Evolutionary conservation across 352 stramenopile species (phyloP), one percentile per base, ranked within the genome.

Genomic region (Phytophthora palmivora): DNA sequence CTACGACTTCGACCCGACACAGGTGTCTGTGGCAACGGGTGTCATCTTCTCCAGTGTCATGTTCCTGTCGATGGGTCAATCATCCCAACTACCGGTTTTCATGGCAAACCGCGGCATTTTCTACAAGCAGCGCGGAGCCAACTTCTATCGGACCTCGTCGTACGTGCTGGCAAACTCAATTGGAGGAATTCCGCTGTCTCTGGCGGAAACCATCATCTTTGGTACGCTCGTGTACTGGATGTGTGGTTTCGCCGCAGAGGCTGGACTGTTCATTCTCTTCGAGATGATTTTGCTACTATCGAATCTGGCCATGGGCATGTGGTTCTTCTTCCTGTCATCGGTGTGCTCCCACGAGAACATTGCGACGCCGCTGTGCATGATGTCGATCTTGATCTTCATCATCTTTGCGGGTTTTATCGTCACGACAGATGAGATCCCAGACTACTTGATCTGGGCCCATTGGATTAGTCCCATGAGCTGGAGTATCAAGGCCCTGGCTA

Each of bases 201-300:
- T 83, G 65, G 28, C 30, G 70, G 97, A 64, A 88, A 98, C 76
- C 0, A 43, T 93, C 15, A 61, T 92, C 12, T 96, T 93, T 77
- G 87, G 84, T 18, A 86, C 74, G 8, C 64, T 96, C 28, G 46
- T 95, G 4, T 96, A 96, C 55, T 96, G 82, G 74, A 85, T 95
- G 58, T 76, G 89, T 52, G 84, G 89, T n/a, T 82, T 94, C 36
- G 64, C 65, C 16, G 15, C 58, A 0, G 22, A 70, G 21, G 62
- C 55, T 6, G 50, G 49, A 21, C 43, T 39, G 0, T 91, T 84
- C 48, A 19, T 82, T 10, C 56, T 76, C 24, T 91, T 87, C 60
- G 15, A 75, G 11, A n/a, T n/a, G n/a, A n/a, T n/a, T 19, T 77
- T 1, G 67, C 77, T 22, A 50, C 86, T 0, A 61, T 85, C 42